Conservation (phyloP, 495 filamentous ascomycete species). For the Penicillium bialowiezense region DNA sequence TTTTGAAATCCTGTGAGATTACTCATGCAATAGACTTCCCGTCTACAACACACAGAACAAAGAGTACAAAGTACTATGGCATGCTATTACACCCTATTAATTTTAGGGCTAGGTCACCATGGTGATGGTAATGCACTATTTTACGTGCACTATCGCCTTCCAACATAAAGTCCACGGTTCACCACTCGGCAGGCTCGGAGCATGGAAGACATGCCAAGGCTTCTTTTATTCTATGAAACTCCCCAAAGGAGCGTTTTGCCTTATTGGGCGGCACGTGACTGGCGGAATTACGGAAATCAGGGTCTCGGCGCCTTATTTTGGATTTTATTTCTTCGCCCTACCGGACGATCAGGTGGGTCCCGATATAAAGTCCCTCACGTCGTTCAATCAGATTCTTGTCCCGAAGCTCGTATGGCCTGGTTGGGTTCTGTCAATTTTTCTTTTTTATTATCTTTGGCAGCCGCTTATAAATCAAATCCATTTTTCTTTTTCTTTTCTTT, state of each 20-base stretch:
- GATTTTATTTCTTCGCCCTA: not conserved
- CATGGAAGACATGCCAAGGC: not conserved
- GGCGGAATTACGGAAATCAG: slow-evolving; percentile 2
- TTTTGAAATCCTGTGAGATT: no score
- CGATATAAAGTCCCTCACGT: slow-evolving; percentile 4
- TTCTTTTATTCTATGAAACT: not conserved
- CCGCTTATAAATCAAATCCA: not conserved
- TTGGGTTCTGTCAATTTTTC: not conserved
- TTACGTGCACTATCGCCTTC: not conserved
- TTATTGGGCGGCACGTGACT: slow-evolving; percentile 4
- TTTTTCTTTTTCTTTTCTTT: not conserved
- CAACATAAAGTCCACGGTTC: not conserved
- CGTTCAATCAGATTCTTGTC: not conserved
- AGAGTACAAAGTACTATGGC: no score
- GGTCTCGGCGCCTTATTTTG: slow-evolving; percentile 1
- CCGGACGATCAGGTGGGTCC: slow-evolving; percentile 10
- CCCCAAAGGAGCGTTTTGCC: slow-evolving; percentile 4
- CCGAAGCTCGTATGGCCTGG: not conserved
- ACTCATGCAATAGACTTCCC: no score
- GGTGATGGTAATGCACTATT: not conserved
- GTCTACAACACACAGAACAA: no score
- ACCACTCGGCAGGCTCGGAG: not conserved
- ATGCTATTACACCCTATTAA: no score
- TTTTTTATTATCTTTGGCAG: not conserved
- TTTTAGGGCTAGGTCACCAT: no score